Evolutionary conservation across 1,284 basidiomycete genomes (phyloP).

Genomic region (Trichosporon ovoides): DNA sequence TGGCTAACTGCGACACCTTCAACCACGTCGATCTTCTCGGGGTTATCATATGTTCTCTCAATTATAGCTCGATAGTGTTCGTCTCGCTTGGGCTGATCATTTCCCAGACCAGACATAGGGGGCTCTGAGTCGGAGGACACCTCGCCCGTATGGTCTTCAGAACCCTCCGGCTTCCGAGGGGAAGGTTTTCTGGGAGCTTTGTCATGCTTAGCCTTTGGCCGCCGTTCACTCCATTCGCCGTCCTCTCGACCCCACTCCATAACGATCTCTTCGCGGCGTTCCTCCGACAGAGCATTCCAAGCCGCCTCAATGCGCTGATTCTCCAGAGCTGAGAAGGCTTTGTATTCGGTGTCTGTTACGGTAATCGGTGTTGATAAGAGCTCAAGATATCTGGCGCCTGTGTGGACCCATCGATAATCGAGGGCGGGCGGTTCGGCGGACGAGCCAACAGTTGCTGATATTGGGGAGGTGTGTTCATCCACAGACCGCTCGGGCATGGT

Average conservation of each 20-base stretch:
- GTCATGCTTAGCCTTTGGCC: background rate
- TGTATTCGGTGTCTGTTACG: slow-evolving; percentile 46
- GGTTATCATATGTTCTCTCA: slow-evolving; percentile 28
- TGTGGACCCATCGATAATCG: slow-evolving; percentile 47
- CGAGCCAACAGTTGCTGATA: too few species aligned
- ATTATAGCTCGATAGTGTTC: slow-evolving; percentile 33
- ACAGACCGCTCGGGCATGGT: too few species aligned
- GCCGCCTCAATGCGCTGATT: slow-evolving; percentile 44
- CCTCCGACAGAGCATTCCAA: slow-evolving; percentile 50
- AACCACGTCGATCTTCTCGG: slow-evolving; percentile 38
- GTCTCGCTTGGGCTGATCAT: background rate
- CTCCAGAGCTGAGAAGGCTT: slow-evolving; percentile 54
- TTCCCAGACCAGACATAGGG: background rate
- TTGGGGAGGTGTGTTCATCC: too few species aligned
- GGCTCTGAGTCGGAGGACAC: background rate
- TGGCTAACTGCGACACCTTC: slow-evolving; percentile 47
- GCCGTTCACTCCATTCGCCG: slow-evolving; percentile 25
- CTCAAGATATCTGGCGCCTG: slow-evolving; percentile 46
- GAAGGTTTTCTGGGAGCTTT: background rate
- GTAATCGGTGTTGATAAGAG: slow-evolving; percentile 45
- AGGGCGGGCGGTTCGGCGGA: slow-evolving; percentile 21
- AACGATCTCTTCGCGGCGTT: slow-evolving; percentile 19
- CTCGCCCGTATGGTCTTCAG: background rate
- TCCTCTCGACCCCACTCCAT: slow-evolving; percentile 30
- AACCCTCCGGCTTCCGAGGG: background rate